A percentile compares a stretch with the other conserved stretches of the same genome.
These are phyloP conservation scores for Rhododendron griersonianum DNA, from an alignment of 148 eudicot genomes.

Conservation along the genomic window DNA sequence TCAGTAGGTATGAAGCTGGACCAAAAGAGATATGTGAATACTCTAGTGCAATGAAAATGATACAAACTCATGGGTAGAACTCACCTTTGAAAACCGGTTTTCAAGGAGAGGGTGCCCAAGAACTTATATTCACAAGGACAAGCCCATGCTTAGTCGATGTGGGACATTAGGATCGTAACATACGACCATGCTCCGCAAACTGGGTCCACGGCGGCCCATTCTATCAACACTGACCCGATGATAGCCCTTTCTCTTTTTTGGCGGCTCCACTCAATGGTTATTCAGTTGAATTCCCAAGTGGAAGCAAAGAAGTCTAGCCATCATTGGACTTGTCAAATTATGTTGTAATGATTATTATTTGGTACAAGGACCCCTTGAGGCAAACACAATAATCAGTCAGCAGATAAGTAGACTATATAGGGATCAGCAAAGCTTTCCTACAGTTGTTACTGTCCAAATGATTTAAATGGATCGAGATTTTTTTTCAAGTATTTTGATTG, in stretches of 20 bases:
- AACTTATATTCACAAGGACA: too few relatives aligned
- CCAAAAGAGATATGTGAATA: background rate
- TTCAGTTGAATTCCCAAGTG: background rate
- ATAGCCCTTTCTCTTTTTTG: background rate
- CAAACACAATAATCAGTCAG: slow-evolving; percentile 1
- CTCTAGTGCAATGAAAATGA: background rate
- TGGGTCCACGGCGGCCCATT: too few relatives aligned
- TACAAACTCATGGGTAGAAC: too few relatives aligned
- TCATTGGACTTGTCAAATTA: background rate
- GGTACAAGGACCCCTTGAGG: slow-evolving; percentile 2
- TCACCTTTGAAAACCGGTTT: too few relatives aligned
- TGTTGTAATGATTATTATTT: slow-evolving; percentile 11
- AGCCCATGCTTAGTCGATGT: too few relatives aligned
- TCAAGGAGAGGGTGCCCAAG: too few relatives aligned
- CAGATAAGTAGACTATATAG: background rate
- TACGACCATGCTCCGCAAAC: too few relatives aligned
- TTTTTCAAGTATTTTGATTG: background rate
- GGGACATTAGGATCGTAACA: too few relatives aligned
- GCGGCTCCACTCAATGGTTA: background rate
- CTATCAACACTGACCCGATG: too few relatives aligned
- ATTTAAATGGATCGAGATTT: background rate
- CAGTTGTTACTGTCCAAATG: background rate
- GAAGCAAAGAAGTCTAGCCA: background rate
- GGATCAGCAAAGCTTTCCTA: background rate
- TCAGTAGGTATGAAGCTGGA: background rate